Evolutionary conservation across 2,329 filamentous ascomycete species (phyloP), one percentile per base, ranked within the genome.

Genomic region (Calonectria ilicicola): DNA sequence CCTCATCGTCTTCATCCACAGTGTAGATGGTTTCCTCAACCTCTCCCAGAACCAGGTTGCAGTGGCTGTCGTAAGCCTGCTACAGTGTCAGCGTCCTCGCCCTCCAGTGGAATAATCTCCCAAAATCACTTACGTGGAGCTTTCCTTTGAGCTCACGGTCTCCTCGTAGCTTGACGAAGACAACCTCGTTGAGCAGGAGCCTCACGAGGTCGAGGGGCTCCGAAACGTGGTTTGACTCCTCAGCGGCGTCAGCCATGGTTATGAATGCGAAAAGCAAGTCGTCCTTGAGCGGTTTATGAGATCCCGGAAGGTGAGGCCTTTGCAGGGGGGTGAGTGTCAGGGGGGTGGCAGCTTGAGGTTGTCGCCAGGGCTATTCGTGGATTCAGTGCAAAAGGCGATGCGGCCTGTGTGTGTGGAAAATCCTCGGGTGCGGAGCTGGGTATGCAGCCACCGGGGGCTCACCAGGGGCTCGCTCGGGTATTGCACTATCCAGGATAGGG

Each of bases 31-130:
- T 98, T 88, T 99, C 97, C 82, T 98, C 95, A 5, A 98, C 97
- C 77, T 99, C 97, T 67, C 97, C 96, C 7, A 99, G 89, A 7
- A 99, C 95, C 53, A 99, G 86, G 82, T 99, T 99, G 90, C 97
- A 99, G 85, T 99, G 97, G 81, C 95, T 98, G 83, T 99, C 97
- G 83, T 99, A 99, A 69, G 97, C 97, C 97, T 99, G 72, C 32
- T 47, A 21, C n/a, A 58, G 14, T 19, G 5, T 77, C 14, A 80
- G 77, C 60, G 35, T 46, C 27, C 17, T 60, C 21, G 19, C 7
- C 19, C 49, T 23, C 38, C 4, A 5, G 23, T n/a, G 27, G 17
- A 21, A 26, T 27, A 26, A 27, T 19, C 12, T 35, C 29, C 23
- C 47, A 65, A 60, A 23, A 66, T 38, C 12, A 74, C 93, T 82